These are phyloP conservation scores for Tilletia walkeri DNA, from an alignment of 1,284 basidiomycete species.

Conservation along the genomic window DNA sequence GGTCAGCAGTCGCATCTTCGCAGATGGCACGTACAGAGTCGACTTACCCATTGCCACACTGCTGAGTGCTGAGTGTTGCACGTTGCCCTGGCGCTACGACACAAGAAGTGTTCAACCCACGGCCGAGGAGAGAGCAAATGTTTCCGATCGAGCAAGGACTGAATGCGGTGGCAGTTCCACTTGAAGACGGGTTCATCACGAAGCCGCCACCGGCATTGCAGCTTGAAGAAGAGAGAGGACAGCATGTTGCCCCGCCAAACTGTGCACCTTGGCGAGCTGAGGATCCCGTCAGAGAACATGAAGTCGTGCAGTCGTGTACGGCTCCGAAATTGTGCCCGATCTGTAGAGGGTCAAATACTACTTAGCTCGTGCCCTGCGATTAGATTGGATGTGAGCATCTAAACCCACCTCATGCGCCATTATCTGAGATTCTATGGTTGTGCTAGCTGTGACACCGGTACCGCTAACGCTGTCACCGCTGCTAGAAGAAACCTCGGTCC, in stretches of 20 bases:
- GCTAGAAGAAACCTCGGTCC: conserved; percentile 59
- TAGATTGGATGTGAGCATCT: not conserved
- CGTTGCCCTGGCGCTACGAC: conserved; percentile 34
- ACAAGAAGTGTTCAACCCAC: conserved; percentile 56
- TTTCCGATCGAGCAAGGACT: conserved; percentile 81
- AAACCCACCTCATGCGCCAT: conserved; percentile 79
- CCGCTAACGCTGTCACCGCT: conserved; percentile 68
- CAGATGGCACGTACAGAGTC: not conserved
- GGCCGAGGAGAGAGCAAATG: conserved; percentile 63
- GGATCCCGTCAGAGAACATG: conserved; percentile 63
- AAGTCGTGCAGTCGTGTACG: conserved; percentile 66
- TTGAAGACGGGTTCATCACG: conserved; percentile 37
- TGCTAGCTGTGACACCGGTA: conserved; percentile 76
- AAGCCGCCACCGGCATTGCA: conserved; percentile 65
- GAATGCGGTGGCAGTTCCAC: conserved; percentile 66
- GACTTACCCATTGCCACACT: conserved; percentile 47
- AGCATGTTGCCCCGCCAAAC: conserved; percentile 62
- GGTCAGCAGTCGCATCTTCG: not conserved
- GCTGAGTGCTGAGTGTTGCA: conserved; percentile 41
- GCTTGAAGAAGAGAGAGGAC: conserved; percentile 65
- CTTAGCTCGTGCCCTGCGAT: not conserved
- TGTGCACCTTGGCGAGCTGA: conserved; percentile 29
- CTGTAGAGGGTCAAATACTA: not conserved
- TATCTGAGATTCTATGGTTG: conserved; percentile 67
- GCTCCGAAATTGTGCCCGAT: conserved; percentile 79